Evolutionary conservation across 2,329 filamentous ascomycete genomes (phyloP), one percentile per base, ranked within the genome.

Genomic region (Diplodia intermedia): DNA sequence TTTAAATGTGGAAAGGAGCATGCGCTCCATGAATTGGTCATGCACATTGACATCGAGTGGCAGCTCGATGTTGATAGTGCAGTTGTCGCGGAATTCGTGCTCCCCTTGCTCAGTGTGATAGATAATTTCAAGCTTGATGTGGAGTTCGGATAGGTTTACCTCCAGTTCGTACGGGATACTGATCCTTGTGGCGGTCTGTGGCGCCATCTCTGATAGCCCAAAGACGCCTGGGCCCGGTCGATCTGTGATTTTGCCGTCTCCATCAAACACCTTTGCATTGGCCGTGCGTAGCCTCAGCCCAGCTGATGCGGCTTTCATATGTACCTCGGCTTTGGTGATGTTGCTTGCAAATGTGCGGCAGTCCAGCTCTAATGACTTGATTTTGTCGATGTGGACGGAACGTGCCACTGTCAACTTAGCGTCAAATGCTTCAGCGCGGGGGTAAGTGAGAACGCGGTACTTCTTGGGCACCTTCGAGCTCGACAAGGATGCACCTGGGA

Each of bases 41-140:
- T 98, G 94, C 6, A 99, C 95, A 71, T 98, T 98, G 70, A 99
- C 95, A 3, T 94, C 94, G 3, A 99, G 84, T 0, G 93, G 92
- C 4, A 99, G 83, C 1, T 91, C 86, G 1, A 95, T 90, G 2
- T 89, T 86, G 23, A 96, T 84, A 3, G 84, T 86, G 23, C 87
- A 86, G 8, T 85, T 84, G 18, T 86, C 86, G 18, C 88, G 85
- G 75, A 90, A 90, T 66, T 85, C 83, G 71, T 92, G 91, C 8
- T 82, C 83, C 2, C 89, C 91, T 2, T 86, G 81, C 0, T 88
- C 83, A 0, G 91, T 94, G 2, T 85, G 85, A 75, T 95, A 97
- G 0, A 83, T 84, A 11, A 93, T 84, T 71, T 97, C 94, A n/a
- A 94, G 80, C 70, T 89, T 90, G 67, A 94, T 84, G 0, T 88